Base-by-base conservation (phyloP, 2,329 filamentous ascomycete species). In the Trichophyton schoenleinii region DNA sequence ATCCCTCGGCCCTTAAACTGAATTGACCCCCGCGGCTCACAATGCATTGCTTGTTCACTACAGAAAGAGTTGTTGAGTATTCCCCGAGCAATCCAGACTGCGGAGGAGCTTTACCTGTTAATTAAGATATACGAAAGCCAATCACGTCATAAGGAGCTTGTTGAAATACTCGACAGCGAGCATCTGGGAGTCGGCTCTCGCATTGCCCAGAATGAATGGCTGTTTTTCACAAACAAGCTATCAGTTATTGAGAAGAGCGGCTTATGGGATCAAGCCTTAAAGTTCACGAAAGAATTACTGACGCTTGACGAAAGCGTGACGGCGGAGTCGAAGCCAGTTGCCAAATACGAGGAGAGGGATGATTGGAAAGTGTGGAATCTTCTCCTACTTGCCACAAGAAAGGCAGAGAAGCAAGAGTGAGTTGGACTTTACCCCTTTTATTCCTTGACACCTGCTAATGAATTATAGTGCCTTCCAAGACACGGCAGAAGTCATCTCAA, bases 351-450 rank as follows among this genome's bases (percentile, higher is more conserved):
- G 61, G 73, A 74, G 67, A 70, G 71, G 60, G 73, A 78, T 65
- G 76, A 79, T 60, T 78, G 77, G 73, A 71, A 68, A 49, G 71
- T 78, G 18, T 80, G 78, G 78, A 70, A 68, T n/a, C 66, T 77
- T 11, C 67, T 79, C 58, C 64, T 77, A 9, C 66, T 64, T 18
- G 70, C 74, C 11, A 68, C 69, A 13, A 68, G 69, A 20, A 70
- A 72, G 25, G 62, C 72, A 3, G 68, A 69, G 42, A 68, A 58
- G 6, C 57, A 68, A 61, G 71, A 70, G 75, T 77, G 67, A 63
- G 75, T 69, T 55, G 48, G 44, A 25, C 8, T 62, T 5, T 57
- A 49, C 58, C 65, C 25, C 11, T 13, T 58, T 22, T 22, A 20
- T 25, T 18, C 8, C 15, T 42, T 4, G 6, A 8, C 3, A 3